Base-by-base conservation (phyloP, 2,329 filamentous ascomycete species). In the Calonectria honghensis region DNA sequence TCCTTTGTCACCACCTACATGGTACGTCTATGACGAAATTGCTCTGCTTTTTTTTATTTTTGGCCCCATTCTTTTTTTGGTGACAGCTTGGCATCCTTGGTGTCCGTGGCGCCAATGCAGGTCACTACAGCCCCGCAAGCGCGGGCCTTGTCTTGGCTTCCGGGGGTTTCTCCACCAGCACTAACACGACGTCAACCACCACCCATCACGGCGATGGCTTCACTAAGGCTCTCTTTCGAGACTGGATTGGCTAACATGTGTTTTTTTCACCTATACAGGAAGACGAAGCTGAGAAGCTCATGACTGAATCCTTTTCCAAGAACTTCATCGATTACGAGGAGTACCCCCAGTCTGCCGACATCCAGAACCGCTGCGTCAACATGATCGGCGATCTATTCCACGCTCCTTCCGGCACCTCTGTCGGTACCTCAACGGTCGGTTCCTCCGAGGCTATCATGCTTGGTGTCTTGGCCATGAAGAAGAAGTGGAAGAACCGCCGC, bases 1-100 rank as follows among this genome's bases (percentile, higher is more conserved):
- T 96, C 94, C 48, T 98, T 98, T 82, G 96, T 98, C 78, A 98
- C 96, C 1, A 98, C 96, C 0, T 98, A 97, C 88, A 98, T 98
- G 96, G 94, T 95, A 88, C 79, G 86, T 79, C 72, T 39, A 54
- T 64, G 37, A 64, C 50, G 51, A 71, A 66, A 37, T 32, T n/a
- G 27, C 54, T 68, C 37, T 52, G 52, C 48, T 50, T 39, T 59
- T 39, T 9, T 35, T 50, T 57, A 61, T 74, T 71, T 39, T 66
- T 57, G 68, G 59, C 59, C 37, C 45, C 51, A 50, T 6, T 70
- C 35, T 37, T 72, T 69, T 68, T 64, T 63, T 50, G 39, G 35
- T 64, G 67, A 65, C 39, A 59, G 70, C 73, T 70, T 70, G 66
- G 61, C 65, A 51, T 67, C 67, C 64, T 48, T 41, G 65, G 24